Percentiles rank a stretch among this genome's conserved stretches.
Conservation (phyloP, 2,329 filamentous ascomycete species). For the Ophiostoma pallidulum region DNA sequence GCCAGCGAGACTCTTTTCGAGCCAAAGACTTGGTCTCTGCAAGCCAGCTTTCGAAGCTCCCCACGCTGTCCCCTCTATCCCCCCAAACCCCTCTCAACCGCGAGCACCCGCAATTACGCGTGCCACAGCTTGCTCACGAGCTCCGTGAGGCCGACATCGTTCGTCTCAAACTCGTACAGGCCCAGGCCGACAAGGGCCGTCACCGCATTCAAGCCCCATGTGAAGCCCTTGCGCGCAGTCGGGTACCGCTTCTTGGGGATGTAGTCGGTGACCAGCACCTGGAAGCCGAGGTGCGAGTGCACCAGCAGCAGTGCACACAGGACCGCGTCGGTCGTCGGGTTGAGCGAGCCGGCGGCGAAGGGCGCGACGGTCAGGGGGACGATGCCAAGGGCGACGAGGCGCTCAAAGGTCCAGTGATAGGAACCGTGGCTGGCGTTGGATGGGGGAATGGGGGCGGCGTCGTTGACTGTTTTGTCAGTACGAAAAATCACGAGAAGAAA, state of each 20-base stretch:
- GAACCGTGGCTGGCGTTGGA: constrained; percentile 74
- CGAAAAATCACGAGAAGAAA: no score
- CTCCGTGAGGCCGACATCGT: constrained; percentile 91
- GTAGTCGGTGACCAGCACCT: constrained; percentile 87
- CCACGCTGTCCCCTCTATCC: neutral
- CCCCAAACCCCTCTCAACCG: neutral
- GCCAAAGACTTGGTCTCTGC: no score
- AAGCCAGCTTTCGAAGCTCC: neutral
- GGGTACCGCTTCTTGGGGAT: constrained; percentile 65
- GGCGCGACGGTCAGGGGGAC: constrained; percentile 82
- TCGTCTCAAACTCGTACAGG: constrained; percentile 98
- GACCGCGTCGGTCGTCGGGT: constrained; percentile 78
- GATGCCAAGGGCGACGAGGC: constrained; percentile 67
- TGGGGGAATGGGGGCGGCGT: constrained; percentile 65
- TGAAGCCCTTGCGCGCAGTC: constrained; percentile 53
- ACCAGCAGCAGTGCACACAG: constrained; percentile 76
- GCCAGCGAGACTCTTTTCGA: neutral
- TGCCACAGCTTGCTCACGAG: constrained; percentile 82
- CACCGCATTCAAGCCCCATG: constrained; percentile 68
- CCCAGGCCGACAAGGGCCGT: constrained; percentile 78
- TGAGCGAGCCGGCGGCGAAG: constrained; percentile 84
- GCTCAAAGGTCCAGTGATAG: constrained; percentile 98
- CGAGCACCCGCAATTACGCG: constrained; percentile 45
- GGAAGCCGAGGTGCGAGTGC: constrained; percentile 93
- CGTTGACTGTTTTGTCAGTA: constrained; percentile 79